phyloP scores from a whole-genome alignment of 495 filamentous ascomycete species.

The Xylaria nigripes region DNA sequence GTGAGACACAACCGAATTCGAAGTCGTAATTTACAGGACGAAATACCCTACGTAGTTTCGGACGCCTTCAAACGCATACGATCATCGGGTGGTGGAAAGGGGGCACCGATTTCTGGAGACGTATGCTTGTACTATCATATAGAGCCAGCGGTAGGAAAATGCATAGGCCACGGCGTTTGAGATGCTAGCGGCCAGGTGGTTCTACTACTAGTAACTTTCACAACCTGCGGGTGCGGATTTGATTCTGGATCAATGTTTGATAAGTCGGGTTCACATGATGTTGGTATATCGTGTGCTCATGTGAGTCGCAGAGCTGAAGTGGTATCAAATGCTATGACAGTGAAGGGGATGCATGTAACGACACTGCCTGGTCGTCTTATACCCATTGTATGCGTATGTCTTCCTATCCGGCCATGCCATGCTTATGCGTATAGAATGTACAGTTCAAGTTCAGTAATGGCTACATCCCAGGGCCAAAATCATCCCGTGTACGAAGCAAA shows the following conservation, averaged over 20 bases:
- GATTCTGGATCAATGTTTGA: not conserved
- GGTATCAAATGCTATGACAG: not conserved
- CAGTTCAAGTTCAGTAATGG: not conserved
- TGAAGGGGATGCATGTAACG: too few relatives aligned
- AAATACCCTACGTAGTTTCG: not conserved
- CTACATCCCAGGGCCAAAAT: not conserved
- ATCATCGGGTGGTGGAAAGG: not conserved
- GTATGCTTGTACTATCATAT: conserved; percentile 1
- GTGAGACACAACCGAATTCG: conserved; percentile 37
- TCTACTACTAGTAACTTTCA: not conserved
- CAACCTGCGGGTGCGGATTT: not conserved
- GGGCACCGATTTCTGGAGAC: not conserved
- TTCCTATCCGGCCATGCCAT: not conserved
- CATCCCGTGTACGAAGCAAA: too few relatives aligned
- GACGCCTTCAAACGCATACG: not conserved
- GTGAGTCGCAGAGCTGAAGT: not conserved
- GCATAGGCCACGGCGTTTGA: conserved; percentile 10
- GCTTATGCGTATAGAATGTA: not conserved
- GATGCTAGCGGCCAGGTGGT: not conserved
- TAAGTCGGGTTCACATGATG: not conserved
- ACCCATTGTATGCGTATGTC: not conserved
- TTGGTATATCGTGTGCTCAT: not conserved
- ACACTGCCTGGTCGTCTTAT: not conserved
- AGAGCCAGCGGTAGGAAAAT: not conserved
- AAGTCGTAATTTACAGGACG: conserved; percentile 5